Evolutionary conservation across 73 alveolate species (phyloP), one percentile per base, ranked within the genome.

Genomic region (Paramecium sonneborni): DNA sequence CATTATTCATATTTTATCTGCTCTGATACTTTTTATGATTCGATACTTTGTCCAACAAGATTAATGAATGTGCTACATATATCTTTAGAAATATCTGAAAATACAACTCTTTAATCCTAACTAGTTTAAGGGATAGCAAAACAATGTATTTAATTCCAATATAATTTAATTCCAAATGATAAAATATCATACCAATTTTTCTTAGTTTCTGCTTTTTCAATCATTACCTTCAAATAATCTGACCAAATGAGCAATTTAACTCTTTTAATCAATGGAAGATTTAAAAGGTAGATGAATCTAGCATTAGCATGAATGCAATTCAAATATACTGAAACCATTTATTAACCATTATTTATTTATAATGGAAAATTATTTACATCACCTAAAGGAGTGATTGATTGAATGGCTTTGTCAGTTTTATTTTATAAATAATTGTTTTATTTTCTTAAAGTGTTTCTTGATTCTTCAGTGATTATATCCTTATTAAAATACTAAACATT

Each of bases 131-230:
- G 86, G 6, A 72, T 34, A 6, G 90, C 90, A 79, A 79, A 79
- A 79, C 90, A 79, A 79, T 79, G 72, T 1, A 79, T 10, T 79
- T 79, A 15, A 39, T 44, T 20, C 90, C 90, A 79, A 79, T 79
- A 79, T 7, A 79, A 23, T 43, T 79, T 23, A 5, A 79, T 38
- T 79, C 90, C 90, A 21, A 79, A 79, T 11, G 55, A 23, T 41
- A 79, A 44, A 7, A 79, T 79, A 14, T 79, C 44, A 79, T 79
- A 79, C 90, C 90, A 79, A 23, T 62, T 34, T 21, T 79, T 18
- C 41, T 79, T 20, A 2, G 69, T 43, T 38, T 79, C 90, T 24
- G 90, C 90, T 44, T 79, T 79, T 24, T 39, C 44, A 41, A 79
- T 79, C 55, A 79, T 30, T 0, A 38, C 24, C 41, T 79, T 79